Evolutionary conservation across 108 stramenopile genomes (phyloP), one percentile per base, ranked within the genome.

Genomic region (Cyclotella kingstonii): DNA sequence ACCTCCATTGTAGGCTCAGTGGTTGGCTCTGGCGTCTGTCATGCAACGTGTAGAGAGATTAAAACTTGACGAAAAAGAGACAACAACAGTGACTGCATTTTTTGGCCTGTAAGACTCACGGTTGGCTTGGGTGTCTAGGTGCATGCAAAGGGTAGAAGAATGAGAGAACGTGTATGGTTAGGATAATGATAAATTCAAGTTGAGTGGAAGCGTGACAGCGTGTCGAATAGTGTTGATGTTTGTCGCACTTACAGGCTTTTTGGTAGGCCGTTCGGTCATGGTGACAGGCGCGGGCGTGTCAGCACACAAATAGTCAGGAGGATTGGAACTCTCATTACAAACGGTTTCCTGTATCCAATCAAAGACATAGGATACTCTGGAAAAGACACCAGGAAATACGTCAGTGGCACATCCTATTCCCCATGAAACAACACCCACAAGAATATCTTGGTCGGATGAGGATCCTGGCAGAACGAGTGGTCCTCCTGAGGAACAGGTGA

Each of bases 321-420:
- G 72, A 31, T 59, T 10, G 10, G 11, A 19, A 3, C 76, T 77
- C 7, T 51, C 23, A 21, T 17, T 3, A 59, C 83, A 84, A 18
- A 84, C 67, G 28, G 14, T 70, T 12, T 57, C 48, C 35, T 50
- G 9, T 26, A 77, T 77, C 68, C 68, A 77, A 33, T 58, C 35
- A 38, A 29, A 47, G 8, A 56, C 63, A 36, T 55, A 40, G 36
- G 77, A 70, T 12, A 79, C 33, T 39, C 86, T 71, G 23, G 68
- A 42, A 54, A 78, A 75, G 9, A 68, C 49, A 1, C 73, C 73
- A 5, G 64, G 66, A 39, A 53, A 67, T 17, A 36, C 42, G 17
- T 49, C 23, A 7, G 28, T 31, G 4, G 49, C 66, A 33, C 73
- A 75, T 26, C 59, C 73, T 22, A 61, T 55, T 11, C 60, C 60